phyloP scores from a whole-genome alignment of 768 basidiomycete species.

The Suillus luteus region DNA sequence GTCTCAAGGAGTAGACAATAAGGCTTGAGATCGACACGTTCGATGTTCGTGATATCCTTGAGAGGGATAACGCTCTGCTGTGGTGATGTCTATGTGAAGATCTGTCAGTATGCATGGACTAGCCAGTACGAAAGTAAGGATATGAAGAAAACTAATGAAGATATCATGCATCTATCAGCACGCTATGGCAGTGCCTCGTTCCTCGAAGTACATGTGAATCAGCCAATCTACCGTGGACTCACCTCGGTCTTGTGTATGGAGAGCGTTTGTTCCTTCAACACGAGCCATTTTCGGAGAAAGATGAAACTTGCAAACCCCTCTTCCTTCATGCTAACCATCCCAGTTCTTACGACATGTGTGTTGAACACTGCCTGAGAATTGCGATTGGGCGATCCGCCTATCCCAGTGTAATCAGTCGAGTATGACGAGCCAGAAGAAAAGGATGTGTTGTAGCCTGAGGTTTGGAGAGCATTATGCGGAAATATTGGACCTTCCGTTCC shows the following conservation, averaged over 20 bases:
- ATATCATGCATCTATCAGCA: background rate
- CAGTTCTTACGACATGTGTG: conserved; percentile 61
- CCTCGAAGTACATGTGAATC: conserved; percentile 6
- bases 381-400: conserved; percentile 77
- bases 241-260: conserved; percentile 93
- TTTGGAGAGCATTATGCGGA: conserved; percentile 44
- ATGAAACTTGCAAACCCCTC: conserved; percentile 91
- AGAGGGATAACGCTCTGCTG: conserved; percentile 65
- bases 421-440: conserved; percentile 65
- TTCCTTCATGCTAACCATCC: conserved; percentile 88
- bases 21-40: conserved; percentile 91
- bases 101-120: conserved; percentile 11
- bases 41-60: conserved; percentile 81
- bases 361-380: conserved; percentile 36
- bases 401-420: conserved; percentile 70
- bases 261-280: conserved; percentile 78
- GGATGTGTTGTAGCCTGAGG: conserved; percentile 59
- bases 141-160: background rate
- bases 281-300: conserved; percentile 89
- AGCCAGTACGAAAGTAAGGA: conserved; percentile 1
- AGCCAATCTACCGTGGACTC: conserved; percentile 28
- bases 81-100: conserved; percentile 45
- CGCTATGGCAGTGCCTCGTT: conserved; percentile 1
- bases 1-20: conserved; percentile 90
- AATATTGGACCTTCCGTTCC: conserved; percentile 38